Evolutionary conservation across 345 rosid species (phyloP), one percentile per base, ranked within the genome.

Genomic region (Sapria himalayana): DNA sequence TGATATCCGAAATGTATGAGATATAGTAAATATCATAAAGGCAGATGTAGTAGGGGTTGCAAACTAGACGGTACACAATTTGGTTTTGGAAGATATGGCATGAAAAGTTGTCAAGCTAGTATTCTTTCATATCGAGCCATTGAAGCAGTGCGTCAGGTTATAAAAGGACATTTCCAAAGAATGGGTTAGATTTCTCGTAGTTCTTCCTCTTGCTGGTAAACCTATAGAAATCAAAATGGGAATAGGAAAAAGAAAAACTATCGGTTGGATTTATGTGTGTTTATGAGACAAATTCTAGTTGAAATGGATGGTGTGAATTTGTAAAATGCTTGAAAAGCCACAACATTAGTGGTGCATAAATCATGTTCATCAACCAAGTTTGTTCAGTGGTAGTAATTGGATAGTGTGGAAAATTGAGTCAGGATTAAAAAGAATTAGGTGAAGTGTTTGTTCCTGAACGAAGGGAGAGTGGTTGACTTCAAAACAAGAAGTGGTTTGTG

Each of bases 81-180:
- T 41, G 46, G 19, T 41, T 41, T 41, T 41, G 46, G 46, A 41
- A 41, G 33, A 41, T 41, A 41, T 41, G 38, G 17, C 17, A 45
- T 7, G 29, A 29, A 45, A 45, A 45, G 49, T 45, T 40, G 45
- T 40, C 4, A 22, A 2, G 27, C 27, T 40, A 18, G 45, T 43
- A 33, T 33, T 25, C 34, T 43, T 43, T 25, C 1, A 25, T 43
- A 43, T 25, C 35, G 35, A 40, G 29, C 45, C 27, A 40, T 40
- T 40, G 45, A 40, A 40, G 16, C 45, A 21, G 45, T 31, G n/a
- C 29, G 29, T 40, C 29, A 13, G 14, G 42, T n/a, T 19, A 20
- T 25, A 38, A 38, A 29, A 20, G 48, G 49, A 45, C 39, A 45
- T 29, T 45, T 45, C 49, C 16, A 39, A 45, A 45, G 39, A 25